Conservation (phyloP, 1,139 yeast genomes). For the Arxiozyma heterogenica region DNA sequence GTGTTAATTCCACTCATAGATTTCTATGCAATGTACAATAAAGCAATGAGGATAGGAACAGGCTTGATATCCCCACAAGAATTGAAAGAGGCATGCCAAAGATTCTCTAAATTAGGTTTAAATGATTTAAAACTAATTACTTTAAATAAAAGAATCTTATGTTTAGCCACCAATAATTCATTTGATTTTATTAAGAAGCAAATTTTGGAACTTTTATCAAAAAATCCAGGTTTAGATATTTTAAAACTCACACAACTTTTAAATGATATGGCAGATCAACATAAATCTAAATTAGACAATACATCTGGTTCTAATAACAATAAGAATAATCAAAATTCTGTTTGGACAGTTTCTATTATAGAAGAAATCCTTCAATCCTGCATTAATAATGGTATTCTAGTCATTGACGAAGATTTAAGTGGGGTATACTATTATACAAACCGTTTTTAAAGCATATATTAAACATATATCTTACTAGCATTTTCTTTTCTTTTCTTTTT, state of each 20-base stretch:
- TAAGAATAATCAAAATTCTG: slow-evolving; percentile 21
- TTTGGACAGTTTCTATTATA: slow-evolving; percentile 65
- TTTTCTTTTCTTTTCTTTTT: not conserved
- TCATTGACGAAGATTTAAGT: slow-evolving; percentile 49
- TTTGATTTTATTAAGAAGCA: slow-evolving; percentile 35
- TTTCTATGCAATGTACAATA: slow-evolving; percentile 50
- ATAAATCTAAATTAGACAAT: not conserved
- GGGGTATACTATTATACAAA: slow-evolving; percentile 26
- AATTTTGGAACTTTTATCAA: slow-evolving; percentile 28
- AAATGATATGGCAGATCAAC: slow-evolving; percentile 32
- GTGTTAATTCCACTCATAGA: slow-evolving; percentile 45
- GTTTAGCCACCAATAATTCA: slow-evolving; percentile 25
- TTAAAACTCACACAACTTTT: slow-evolving; percentile 23
- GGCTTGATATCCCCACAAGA: slow-evolving; percentile 53
- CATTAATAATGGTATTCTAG: slow-evolving; percentile 46
- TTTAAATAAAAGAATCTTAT: slow-evolving; percentile 38
- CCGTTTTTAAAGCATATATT: slow-evolving; percentile 1
- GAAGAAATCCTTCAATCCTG: slow-evolving; percentile 59
- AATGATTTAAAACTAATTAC: slow-evolving; percentile 37
- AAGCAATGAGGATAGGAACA: slow-evolving; percentile 46
- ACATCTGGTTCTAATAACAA: not conserved
- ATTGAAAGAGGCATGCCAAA: slow-evolving; percentile 41
- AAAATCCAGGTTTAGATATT: slow-evolving; percentile 24
- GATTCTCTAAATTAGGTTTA: slow-evolving; percentile 39
- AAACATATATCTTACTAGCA: not conserved